Evolutionary conservation across 2,329 filamentous ascomycete genomes (phyloP), one percentile per base, ranked within the genome.

Genomic region (Metarhizium humberi): DNA sequence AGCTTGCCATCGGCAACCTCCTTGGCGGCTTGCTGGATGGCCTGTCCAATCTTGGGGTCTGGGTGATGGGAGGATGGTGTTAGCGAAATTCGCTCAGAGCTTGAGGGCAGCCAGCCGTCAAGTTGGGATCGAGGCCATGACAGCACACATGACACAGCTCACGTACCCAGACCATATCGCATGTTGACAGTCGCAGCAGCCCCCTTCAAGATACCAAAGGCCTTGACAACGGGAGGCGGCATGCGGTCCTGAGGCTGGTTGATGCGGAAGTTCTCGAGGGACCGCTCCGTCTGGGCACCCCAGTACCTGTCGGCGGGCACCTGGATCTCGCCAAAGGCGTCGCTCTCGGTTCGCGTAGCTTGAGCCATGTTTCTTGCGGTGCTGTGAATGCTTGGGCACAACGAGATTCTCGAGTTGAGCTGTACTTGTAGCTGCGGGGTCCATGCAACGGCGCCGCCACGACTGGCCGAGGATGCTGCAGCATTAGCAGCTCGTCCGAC

Each of bases 171-270:
- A 63, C 94, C 94, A 74, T 82, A 97, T 72, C 85, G 85, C 84
- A 96, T 91, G 78, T 99, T 99, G 61, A 97, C 94, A 7, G 87
- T 90, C 50, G 94, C 94, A 48, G 94, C 94, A 56, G 94, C 94
- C 61, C 92, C 92, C 83, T 99, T 99, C 62, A 99, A 81, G 66
- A 97, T 95, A 70, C 94, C 94, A 71, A 99, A 96, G 6, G 94
- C 94, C 74, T 85, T 87, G 67, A 97, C 79, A 64, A 99, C 87
- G 49, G 92, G 88, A 61, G 90, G 86, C 51, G 94, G 94, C 92
- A 97, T 97, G 71, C 94, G 91, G 72, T 99, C 94, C 76, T 96
- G 90, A 58, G 94, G 94, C 80, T 97, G 94, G 78, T 97, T 97
- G 84, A 99, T 97, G 73, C 87, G 88, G 82, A 99, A 99, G 80